A percentile compares a stretch with the other conserved stretches of the same genome.
Conservation (phyloP, 768 basidiomycete species). For the Cystobasidiopsis lactophilus region DNA sequence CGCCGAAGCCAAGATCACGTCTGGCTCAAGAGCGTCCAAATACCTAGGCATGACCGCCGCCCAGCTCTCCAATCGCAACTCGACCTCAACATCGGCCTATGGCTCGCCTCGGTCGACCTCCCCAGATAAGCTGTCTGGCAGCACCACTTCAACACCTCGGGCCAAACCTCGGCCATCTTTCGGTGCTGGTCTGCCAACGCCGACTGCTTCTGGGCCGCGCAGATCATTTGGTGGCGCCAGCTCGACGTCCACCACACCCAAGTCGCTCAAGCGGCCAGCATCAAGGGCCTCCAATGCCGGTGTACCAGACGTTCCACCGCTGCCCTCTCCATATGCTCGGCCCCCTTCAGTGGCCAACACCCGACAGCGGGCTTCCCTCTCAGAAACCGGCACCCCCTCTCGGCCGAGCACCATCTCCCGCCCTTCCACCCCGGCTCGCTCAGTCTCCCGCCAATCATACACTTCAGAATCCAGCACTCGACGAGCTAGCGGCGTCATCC, state of each 20-base stretch:
- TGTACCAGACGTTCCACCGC: not conserved
- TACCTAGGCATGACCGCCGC: slow-evolving; percentile 67
- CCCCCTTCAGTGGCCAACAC: not conserved
- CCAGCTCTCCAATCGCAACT: slow-evolving; percentile 31
- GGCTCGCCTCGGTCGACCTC: not conserved
- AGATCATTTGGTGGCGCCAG: slow-evolving; percentile 6
- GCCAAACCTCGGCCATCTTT: slow-evolving; percentile 1
- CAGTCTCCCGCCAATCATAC: not conserved
- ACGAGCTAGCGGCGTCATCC: not conserved
- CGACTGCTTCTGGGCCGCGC: not conserved
- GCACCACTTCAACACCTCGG: slow-evolving; percentile 2
- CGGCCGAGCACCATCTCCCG: not conserved
- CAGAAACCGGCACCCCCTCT: no score
- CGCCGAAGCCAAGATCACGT: slow-evolving; percentile 35
- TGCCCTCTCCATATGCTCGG: not conserved
- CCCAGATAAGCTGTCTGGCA: not conserved
- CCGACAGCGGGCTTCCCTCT: no score
- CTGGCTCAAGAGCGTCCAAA: slow-evolving; percentile 62
- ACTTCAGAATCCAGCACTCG: not conserved
- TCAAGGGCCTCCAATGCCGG: not conserved
- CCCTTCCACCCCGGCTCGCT: not conserved
- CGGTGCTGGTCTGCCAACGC: not conserved
- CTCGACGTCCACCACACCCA: slow-evolving; percentile 4
- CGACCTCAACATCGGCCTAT: not conserved
- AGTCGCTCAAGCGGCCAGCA: slow-evolving; percentile 3